Conservation (phyloP, 1,139 yeast species). For the Taphrina wiesneri region DNA sequence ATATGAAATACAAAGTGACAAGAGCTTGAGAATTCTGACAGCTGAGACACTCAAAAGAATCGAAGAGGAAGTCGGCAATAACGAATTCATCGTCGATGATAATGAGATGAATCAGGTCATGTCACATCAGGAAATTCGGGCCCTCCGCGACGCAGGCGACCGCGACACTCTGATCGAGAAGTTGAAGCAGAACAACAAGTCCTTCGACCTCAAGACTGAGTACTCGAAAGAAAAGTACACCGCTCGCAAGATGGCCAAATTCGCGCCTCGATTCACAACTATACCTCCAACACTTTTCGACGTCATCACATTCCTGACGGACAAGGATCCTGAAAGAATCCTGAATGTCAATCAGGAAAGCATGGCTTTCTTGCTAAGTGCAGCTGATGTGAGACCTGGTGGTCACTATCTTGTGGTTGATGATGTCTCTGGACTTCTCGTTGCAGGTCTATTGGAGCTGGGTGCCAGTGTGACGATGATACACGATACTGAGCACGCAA, state of each 20-base stretch:
- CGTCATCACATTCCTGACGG: conserved; percentile 69
- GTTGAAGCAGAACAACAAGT: conserved; percentile 79
- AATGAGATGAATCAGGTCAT: conserved; percentile 67
- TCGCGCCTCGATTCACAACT: conserved; percentile 78
- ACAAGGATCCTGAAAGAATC: conserved; percentile 70
- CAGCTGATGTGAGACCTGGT: conserved; percentile 83
- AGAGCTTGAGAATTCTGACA: conserved; percentile 44
- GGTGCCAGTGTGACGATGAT: conserved; percentile 73
- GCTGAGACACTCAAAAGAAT: conserved; percentile 39
- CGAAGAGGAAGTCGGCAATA: conserved; percentile 58
- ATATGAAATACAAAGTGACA: conserved; percentile 73
- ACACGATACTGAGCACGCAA: conserved; percentile 93
- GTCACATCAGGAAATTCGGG: conserved; percentile 74
- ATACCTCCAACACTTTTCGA: conserved; percentile 77
- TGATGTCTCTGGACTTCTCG: conserved; percentile 84
- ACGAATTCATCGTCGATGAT: conserved; percentile 75
- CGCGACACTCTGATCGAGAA: conserved; percentile 67
- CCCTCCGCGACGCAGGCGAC: conserved; percentile 56
- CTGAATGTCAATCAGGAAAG: conserved; percentile 82
- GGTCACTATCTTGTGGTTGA: conserved; percentile 86
- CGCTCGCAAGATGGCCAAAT: conserved; percentile 88
- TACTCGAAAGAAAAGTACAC: conserved; percentile 90
- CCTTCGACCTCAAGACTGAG: conserved; percentile 83
- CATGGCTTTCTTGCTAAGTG: conserved; percentile 69
- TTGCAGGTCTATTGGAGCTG: conserved; percentile 83